Evolutionary conservation across 305 asterid genomes (phyloP), one percentile per base, ranked within the genome.

Genomic region (Lippia alba): DNA sequence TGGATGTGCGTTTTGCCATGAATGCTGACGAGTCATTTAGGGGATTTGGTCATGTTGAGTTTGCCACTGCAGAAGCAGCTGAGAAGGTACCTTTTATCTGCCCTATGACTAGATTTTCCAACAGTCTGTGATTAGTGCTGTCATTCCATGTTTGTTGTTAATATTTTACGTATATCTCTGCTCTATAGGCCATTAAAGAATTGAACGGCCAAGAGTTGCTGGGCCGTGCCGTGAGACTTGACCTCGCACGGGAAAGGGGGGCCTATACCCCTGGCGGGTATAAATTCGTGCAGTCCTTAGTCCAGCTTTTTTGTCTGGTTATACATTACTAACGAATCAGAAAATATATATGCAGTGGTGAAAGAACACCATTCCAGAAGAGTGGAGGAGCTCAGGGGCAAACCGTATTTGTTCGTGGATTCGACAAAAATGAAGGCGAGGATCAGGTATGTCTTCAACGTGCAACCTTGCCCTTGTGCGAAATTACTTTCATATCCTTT

Each of bases 41-140:
- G 81, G 99, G 99, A 66, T 89, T 57, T 88, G 99, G 94, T 14
- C 90, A 89, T 78, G 89, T 89, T 67, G 96, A 94, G 74, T 94
- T 94, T 82, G 86, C 91, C 54, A 74, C 93, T 41, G 65, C 79
- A 40, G 96, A 84, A 75, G 89, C 83, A 51, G 96, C 96, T 33
- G 76, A 71, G 19, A 89, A 88, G 96, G 97, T 91, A 44, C 14
- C 10, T 1, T 39, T 39, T 39, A 39, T 39, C 10, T 39, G 45
- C 10, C 10, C 9, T 6, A 4, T 39, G 45, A 9, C 10, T 39
- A 9, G 45, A 39, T 39, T 39, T 44, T 44, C 12, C 49, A 7
- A 44, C 49, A 7, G 8, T 7, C 9, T 36, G 6, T 0, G 41
- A 4, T 36, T 36, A 36, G 9, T 36, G 41, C 41, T 36, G 9